phyloP scores from a whole-genome alignment of 2,329 filamentous ascomycete species.

The Colletotrichum sp. region DNA sequence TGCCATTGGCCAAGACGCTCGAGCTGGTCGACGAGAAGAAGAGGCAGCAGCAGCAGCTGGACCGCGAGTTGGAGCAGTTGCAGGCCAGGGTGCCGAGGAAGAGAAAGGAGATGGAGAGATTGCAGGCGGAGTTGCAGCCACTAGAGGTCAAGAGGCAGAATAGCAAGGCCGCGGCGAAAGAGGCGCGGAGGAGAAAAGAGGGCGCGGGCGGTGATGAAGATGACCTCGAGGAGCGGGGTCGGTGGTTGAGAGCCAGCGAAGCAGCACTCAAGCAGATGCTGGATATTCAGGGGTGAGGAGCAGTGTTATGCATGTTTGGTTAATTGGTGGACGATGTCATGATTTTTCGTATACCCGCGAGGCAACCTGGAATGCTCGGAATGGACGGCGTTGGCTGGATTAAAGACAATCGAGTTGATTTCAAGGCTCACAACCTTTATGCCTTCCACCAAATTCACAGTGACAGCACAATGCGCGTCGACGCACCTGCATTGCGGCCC shows the following conservation, averaged over 20 bases:
- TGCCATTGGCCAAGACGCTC: conserved; percentile 63
- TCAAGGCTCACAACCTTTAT: not conserved
- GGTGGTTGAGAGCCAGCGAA: conserved; percentile 78
- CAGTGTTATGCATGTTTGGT: not conserved
- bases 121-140: conserved; percentile 71
- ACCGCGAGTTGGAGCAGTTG: conserved; percentile 67
- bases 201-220: conserved; percentile 70
- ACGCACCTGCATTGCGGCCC: not conserved
- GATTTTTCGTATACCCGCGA: conserved; percentile 9
- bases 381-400: not conserved
- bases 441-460: not conserved
- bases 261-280: conserved; percentile 66
- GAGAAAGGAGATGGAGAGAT: conserved; percentile 68
- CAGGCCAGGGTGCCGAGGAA: conserved; percentile 68
- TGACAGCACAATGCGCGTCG: not conserved
- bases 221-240: conserved; percentile 75
- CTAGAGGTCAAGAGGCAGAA: conserved; percentile 71
- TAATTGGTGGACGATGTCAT: not conserved
- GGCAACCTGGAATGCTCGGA: not conserved
- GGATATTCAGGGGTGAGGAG: conserved; percentile 50
- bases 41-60: conserved; percentile 58
- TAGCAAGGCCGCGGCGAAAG: conserved; percentile 70
- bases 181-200: conserved; percentile 73
- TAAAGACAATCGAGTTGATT: not conserved
- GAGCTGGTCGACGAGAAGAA: conserved; percentile 57